Base-by-base conservation (phyloP, 768 basidiomycete genomes). In the Termitomyces sp. region DNA sequence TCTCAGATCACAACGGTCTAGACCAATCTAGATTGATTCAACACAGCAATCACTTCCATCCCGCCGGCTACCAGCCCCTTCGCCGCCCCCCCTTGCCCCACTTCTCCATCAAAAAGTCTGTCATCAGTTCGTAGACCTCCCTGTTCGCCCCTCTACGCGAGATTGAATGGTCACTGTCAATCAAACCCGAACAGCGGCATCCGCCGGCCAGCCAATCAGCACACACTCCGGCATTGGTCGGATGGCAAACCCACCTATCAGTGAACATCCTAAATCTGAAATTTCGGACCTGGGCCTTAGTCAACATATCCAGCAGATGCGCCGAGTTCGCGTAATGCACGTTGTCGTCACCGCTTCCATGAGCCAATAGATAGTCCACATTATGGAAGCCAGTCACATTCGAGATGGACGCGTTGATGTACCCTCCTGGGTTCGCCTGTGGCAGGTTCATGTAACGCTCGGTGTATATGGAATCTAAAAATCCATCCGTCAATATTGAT, bases 381-480 rank as follows among this genome's bases (percentile, higher is more conserved):
- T 89, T 77, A 61, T 82, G 74, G 78, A 98, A 99, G 3, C 87
- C 93, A 10, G 87, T 87, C 48, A 97, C 93, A 66, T 92, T 86
- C 55, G 88, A 86, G 54, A 99, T 88, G 0, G 92, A 91, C 17
- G 91, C 89, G 47, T 89, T 92, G 63, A 89, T 73, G 75, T 99
- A 99, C n/a, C 97, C 97, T 0, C 76, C 84, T 0, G 82, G 82
- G 69, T 98, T 98, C 10, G 82, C 73, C 16, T 77, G 69, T 0
- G 95, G 95, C 25, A 90, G 79, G 62, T 86, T 84, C 95, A 98
- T 95, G 78, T 98, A 98, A 17, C 97, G 86, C 64, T 99, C 97
- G 2, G 97, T 99, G 70, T 98, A 98, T 61, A 98, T 89, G 0
- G 94, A 89, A 74, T 98, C 95, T 90, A 63, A 50, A n/a, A 59